A percentile compares a stretch with the other conserved stretches of the same genome.
Conservation (phyloP, 768 basidiomycete genomes). For the Tricholoma terreum region DNA sequence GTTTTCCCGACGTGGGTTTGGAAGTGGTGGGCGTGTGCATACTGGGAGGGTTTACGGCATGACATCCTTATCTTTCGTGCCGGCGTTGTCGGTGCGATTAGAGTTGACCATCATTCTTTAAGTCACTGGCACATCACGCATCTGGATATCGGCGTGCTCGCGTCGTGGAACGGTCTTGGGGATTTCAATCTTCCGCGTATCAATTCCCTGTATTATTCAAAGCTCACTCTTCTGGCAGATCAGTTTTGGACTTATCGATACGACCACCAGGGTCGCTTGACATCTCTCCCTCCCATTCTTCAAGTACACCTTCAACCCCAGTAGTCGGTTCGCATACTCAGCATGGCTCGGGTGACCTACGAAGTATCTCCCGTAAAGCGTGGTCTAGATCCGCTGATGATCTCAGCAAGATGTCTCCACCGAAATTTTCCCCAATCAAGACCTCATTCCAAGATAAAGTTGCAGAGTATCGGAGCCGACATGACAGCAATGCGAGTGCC, state of each 20-base stretch:
- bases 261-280: conserved; percentile 44
- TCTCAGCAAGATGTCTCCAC: conserved; percentile 50
- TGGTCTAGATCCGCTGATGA: conserved; percentile 86
- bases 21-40: not conserved
- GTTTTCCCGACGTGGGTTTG: not conserved
- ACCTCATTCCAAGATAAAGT: conserved; percentile 59
- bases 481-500: conserved; percentile 52
- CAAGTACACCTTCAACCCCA: conserved; percentile 39
- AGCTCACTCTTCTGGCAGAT: conserved; percentile 38
- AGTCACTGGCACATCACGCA: not conserved
- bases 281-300: conserved; percentile 33
- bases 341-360: conserved; percentile 60
- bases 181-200: not conserved
- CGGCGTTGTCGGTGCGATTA: not conserved
- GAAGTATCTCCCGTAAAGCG: conserved; percentile 61
- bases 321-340: conserved; percentile 17
- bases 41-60: not conserved
- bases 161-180: not conserved
- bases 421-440: conserved; percentile 37
- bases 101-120: not conserved
- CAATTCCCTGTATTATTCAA: not conserved
- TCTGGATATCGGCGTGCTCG: not conserved
- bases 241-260: conserved; percentile 61
- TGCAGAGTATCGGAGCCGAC: conserved; percentile 62
- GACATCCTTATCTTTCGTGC: not conserved